Percentiles rank a stretch among this genome's conserved stretches.
Conservation (phyloP, 306 rosid species). For the Vigna mungo region DNA sequence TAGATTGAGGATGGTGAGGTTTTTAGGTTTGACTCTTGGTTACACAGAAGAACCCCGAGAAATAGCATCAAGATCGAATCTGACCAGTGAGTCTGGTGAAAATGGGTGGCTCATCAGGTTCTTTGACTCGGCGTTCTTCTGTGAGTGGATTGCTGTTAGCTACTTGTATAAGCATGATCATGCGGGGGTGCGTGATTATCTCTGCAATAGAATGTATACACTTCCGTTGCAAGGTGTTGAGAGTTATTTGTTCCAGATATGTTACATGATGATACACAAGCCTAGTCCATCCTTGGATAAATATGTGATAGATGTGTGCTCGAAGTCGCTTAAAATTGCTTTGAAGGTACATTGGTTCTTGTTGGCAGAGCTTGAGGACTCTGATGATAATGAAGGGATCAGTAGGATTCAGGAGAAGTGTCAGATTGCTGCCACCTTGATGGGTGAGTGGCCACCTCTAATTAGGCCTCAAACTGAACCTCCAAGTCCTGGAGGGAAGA, state of each 20-base stretch:
- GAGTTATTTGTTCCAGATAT: slow-evolving; percentile 97
- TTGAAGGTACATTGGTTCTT: slow-evolving; percentile 97
- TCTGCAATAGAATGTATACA: slow-evolving; percentile 95
- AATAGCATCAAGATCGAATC: slow-evolving; percentile 72
- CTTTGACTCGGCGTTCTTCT: slow-evolving; percentile 96
- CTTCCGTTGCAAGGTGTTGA: slow-evolving; percentile 91
- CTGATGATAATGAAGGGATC: slow-evolving; percentile 94
- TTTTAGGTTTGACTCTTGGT: slow-evolving; percentile 77
- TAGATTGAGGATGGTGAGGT: slow-evolving; percentile 83
- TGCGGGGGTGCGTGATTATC: slow-evolving; percentile 93
- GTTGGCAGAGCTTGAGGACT: slow-evolving; percentile 93
- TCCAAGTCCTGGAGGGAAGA: slow-evolving; percentile 74
- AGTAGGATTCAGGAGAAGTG: slow-evolving; percentile 91
- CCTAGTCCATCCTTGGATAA: slow-evolving; percentile 97
- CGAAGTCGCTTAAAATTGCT: slow-evolving; percentile 92
- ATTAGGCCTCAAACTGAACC: slow-evolving; percentile 66
- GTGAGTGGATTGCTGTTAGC: slow-evolving; percentile 99
- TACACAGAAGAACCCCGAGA: slow-evolving; percentile 80
- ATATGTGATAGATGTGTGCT: slow-evolving; percentile 89
- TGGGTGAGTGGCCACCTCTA: slow-evolving; percentile 93
- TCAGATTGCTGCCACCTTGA: slow-evolving; percentile 87
- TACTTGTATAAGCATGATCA: slow-evolving; percentile 98
- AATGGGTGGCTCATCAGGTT: slow-evolving; percentile 99
- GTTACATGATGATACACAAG: slow-evolving; percentile 95
- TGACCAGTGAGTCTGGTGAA: slow-evolving; percentile 79